Percentiles rank a stretch among this genome's conserved stretches.
These are phyloP conservation scores for Wallemia hederae DNA, from an alignment of 1,284 basidiomycete species.

Conservation along the genomic window DNA sequence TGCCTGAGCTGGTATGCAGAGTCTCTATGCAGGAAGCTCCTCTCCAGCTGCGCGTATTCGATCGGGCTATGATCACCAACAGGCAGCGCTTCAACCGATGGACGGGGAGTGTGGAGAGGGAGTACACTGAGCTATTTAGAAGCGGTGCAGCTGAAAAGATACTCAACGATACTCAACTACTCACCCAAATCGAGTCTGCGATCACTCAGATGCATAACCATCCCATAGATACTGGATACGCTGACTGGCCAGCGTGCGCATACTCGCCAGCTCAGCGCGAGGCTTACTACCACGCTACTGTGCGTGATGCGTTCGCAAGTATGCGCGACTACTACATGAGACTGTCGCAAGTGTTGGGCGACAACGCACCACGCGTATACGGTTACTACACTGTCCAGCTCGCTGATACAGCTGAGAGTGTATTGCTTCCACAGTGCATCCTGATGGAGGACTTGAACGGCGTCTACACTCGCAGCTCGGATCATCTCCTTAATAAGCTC, in stretches of 20 bases:
- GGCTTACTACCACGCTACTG: not conserved
- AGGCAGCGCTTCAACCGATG: not conserved
- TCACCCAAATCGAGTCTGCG: not conserved
- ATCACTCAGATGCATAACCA: not conserved
- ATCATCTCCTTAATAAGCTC: not conserved
- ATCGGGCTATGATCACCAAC: not conserved
- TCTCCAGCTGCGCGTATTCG: not conserved
- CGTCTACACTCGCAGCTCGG: not conserved
- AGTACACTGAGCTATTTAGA: not conserved
- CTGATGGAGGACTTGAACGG: not conserved
- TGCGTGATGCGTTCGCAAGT: not conserved
- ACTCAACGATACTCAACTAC: not conserved
- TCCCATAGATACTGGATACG: not conserved
- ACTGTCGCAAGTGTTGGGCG: not conserved
- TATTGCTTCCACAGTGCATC: not conserved
- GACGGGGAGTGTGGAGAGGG: not conserved
- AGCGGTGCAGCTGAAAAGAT: not conserved
- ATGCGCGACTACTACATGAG: not conserved
- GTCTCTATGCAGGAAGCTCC: not conserved
- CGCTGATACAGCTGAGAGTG: not conserved
- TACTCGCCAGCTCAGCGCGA: not conserved
- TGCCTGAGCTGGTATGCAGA: not conserved
- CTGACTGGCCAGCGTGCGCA: not conserved
- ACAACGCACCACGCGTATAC: not conserved
- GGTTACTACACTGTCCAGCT: not conserved